phyloP scores from a whole-genome alignment of 106 monocot species.

The Dendrobium huoshanense region DNA sequence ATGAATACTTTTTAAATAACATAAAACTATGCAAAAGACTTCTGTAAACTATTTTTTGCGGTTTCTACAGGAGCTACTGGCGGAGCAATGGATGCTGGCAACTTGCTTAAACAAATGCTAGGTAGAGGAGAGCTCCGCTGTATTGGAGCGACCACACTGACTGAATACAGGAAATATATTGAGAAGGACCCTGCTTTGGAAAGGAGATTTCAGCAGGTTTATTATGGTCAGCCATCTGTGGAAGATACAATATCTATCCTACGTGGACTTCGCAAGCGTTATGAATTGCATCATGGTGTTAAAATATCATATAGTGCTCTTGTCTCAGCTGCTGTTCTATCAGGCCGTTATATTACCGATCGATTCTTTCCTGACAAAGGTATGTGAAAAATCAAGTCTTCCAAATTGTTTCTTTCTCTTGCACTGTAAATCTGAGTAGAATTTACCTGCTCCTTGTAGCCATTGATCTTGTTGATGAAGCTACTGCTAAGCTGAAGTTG shows the following conservation, averaged over 20 bases:
- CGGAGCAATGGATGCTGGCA: slow-evolving; percentile 90
- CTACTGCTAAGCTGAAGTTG: slow-evolving; percentile 91
- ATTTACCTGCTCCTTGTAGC: slow-evolving; percentile 31
- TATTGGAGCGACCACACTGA: slow-evolving; percentile 86
- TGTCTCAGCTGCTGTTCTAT: slow-evolving; percentile 69
- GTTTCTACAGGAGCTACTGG: slow-evolving; percentile 54
- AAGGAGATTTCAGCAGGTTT: slow-evolving; percentile 85
- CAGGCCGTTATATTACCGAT: slow-evolving; percentile 72
- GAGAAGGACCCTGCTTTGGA: slow-evolving; percentile 92
- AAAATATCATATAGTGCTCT: slow-evolving; percentile 84
- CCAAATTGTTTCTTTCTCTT: neutral
- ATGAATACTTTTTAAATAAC: neutral
- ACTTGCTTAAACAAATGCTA: slow-evolving; percentile 82
- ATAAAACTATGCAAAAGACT: neutral
- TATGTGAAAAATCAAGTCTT: slow-evolving; percentile 10
- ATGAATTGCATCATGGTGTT: slow-evolving; percentile 89
- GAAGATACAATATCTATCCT: slow-evolving; percentile 86
- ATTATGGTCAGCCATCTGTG: slow-evolving; percentile 73
- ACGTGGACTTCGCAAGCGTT: slow-evolving; percentile 74
- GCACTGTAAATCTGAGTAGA: neutral
- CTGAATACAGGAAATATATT: slow-evolving; percentile 85
- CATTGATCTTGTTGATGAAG: slow-evolving; percentile 92
- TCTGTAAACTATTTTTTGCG: neutral
- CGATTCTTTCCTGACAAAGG: slow-evolving; percentile 92
- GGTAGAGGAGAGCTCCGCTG: slow-evolving; percentile 84